These are phyloP conservation scores for Cryptococcus depauperatus DNA, from an alignment of 1,284 basidiomycete genomes.

Conservation along the genomic window DNA sequence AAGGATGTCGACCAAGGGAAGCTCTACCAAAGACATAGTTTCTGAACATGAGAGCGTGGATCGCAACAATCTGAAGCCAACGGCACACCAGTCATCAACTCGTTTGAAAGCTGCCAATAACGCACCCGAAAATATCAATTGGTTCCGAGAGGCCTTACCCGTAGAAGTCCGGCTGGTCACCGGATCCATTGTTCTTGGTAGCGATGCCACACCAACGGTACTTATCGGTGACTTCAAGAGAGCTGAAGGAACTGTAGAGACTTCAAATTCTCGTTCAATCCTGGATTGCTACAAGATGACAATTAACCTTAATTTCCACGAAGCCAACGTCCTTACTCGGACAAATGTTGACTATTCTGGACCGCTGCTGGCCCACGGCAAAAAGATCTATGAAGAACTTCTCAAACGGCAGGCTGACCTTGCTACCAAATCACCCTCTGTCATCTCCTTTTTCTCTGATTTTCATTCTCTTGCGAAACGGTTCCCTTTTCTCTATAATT, in stretches of 20 bases:
- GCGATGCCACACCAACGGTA: slow-evolving; percentile 69
- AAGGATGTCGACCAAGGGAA: slow-evolving; percentile 9
- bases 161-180: slow-evolving; percentile 64
- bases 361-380: slow-evolving; percentile 59
- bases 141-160: slow-evolving; percentile 64
- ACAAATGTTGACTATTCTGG: slow-evolving; percentile 68
- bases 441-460: slow-evolving; percentile 28
- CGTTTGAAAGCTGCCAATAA: slow-evolving; percentile 5
- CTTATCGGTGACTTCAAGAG: slow-evolving; percentile 68
- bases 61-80: background rate
- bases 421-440: slow-evolving; percentile 30
- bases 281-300: slow-evolving; percentile 73
- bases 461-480: slow-evolving; percentile 35
- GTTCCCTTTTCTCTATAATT: slow-evolving; percentile 33
- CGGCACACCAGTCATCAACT: background rate
- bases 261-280: slow-evolving; percentile 65
- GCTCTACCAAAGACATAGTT: slow-evolving; percentile 3
- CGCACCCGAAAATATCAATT: slow-evolving; percentile 24
- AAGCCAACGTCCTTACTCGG: slow-evolving; percentile 58
- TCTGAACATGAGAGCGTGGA: background rate
- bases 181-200: slow-evolving; percentile 72
- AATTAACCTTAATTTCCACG: slow-evolving; percentile 60
- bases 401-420: slow-evolving; percentile 47
- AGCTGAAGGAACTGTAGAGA: slow-evolving; percentile 66
- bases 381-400: slow-evolving; percentile 55